A percentile compares a stretch with the other conserved stretches of the same genome.
Evolutionary conservation across 2,329 filamentous ascomycete species (phyloP).

Genomic region (Neocucurbitaria cava): DNA sequence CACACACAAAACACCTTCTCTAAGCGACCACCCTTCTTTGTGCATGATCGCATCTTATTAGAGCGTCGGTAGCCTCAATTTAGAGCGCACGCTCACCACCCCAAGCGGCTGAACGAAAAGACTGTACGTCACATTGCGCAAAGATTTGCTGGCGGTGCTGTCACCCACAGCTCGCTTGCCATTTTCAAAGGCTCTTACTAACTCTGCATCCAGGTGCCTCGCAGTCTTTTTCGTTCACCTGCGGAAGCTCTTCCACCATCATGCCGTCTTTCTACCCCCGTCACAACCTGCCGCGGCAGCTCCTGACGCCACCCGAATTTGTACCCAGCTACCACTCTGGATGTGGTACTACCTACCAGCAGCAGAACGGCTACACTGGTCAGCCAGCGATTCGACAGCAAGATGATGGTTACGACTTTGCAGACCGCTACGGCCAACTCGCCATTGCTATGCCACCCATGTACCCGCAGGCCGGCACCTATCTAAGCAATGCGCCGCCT

Average conservation of each 20-base stretch:
- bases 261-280: slow-evolving; percentile 62
- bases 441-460: slow-evolving; percentile 49
- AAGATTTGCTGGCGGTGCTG: slow-evolving; percentile 2
- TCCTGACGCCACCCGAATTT: slow-evolving; percentile 59
- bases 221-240: slow-evolving; percentile 53
- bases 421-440: slow-evolving; percentile 55
- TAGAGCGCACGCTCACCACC: slow-evolving; percentile 47
- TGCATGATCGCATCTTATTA: slow-evolving; percentile 48
- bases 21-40: slow-evolving; percentile 31
- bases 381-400: slow-evolving; percentile 51
- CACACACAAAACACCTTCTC: slow-evolving; percentile 22
- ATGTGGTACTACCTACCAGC: slow-evolving; percentile 56
- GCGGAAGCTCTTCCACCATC: slow-evolving; percentile 43
- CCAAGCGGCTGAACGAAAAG: slow-evolving; percentile 46
- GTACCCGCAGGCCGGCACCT: slow-evolving; percentile 50
- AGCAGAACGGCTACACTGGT: slow-evolving; percentile 52
- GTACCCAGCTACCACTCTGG: slow-evolving; percentile 53
- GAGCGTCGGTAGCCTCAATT: slow-evolving; percentile 39
- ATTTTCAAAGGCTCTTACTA: slow-evolving; percentile 14
- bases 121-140: slow-evolving; percentile 42
- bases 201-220: slow-evolving; percentile 42
- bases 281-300: slow-evolving; percentile 51
- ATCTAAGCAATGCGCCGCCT: slow-evolving; percentile 45
- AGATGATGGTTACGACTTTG: slow-evolving; percentile 56
- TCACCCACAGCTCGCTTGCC: slow-evolving; percentile 1